phyloP scores from a whole-genome alignment of 331 rosid genomes.

The Malus hybrid region DNA sequence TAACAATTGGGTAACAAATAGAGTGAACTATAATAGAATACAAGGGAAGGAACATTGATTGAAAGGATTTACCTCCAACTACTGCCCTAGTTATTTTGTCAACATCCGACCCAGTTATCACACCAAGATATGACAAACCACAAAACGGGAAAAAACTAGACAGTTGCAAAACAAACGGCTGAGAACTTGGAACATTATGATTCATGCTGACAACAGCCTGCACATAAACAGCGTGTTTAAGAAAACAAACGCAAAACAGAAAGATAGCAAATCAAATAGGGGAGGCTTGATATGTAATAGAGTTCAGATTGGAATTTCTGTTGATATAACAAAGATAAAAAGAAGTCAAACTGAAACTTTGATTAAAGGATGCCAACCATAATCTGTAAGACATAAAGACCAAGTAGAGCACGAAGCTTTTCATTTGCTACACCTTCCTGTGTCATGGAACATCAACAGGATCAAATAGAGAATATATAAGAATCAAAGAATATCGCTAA shows the following conservation, averaged over 20 bases:
- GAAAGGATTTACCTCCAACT: conserved; percentile 48
- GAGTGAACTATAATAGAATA: background rate
- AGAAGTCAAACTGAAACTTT: background rate
- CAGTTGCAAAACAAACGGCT: conserved; percentile 35
- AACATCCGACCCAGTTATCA: conserved; percentile 49
- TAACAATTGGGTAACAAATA: background rate
- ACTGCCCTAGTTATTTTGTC: conserved; percentile 38
- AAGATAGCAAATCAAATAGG: background rate
- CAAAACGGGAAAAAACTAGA: conserved; percentile 60
- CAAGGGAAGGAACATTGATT: background rate
- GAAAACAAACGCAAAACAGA: background rate
- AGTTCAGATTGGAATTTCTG: background rate
- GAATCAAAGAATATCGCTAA: conserved; percentile 8
- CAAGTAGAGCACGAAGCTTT: conserved; percentile 66
- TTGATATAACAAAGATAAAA: background rate
- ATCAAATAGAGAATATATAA: conserved; percentile 11
- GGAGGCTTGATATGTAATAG: background rate
- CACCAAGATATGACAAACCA: conserved; percentile 68
- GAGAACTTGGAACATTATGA: conserved; percentile 32
- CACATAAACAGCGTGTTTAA: conserved; percentile 9
- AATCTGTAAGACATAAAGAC: conserved; percentile 66
- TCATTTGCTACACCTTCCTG: conserved; percentile 52
- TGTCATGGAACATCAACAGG: conserved; percentile 16
- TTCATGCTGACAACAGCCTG: conserved; percentile 67
- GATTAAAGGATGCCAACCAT: conserved; percentile 37